A percentile compares a stretch with the other conserved stretches of the same genome.
These are phyloP conservation scores for Globisporangium yorkense DNA, from an alignment of 352 stramenopile genomes.

Conservation along the genomic window DNA sequence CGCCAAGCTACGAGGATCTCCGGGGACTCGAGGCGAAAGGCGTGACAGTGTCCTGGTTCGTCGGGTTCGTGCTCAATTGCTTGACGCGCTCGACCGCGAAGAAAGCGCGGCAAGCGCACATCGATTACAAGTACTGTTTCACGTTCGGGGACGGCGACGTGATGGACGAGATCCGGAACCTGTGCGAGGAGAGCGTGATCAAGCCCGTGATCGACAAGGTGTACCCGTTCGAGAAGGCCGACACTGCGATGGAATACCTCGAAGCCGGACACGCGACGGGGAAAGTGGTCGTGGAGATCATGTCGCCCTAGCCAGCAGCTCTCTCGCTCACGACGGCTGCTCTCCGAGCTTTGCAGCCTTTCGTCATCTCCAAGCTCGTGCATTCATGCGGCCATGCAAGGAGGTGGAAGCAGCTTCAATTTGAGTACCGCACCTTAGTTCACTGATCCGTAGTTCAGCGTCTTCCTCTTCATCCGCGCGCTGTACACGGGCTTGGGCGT, in stretches of 20 bases:
- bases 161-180: conserved; percentile 25
- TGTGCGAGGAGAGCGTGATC: conserved; percentile 25
- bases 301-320: conserved; percentile 1
- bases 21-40: conserved; percentile 15
- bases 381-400: not conserved
- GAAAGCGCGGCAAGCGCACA: conserved; percentile 25
- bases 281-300: conserved; percentile 41
- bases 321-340: not conserved
- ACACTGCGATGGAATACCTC: conserved; percentile 35
- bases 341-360: not conserved
- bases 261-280: conserved; percentile 33
- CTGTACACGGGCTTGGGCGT: conserved; percentile 64
- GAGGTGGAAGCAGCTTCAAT: not conserved
- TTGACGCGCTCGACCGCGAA: conserved; percentile 29
- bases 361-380: no score
- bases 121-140: conserved; percentile 41
- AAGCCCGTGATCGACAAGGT: conserved; percentile 37
- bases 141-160: conserved; percentile 17
- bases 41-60: conserved; percentile 22
- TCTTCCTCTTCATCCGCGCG: conserved; percentile 42
- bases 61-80: conserved; percentile 32
- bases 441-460: conserved; percentile 39
- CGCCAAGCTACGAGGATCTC: conserved; percentile 19
- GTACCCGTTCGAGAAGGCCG: conserved; percentile 39
- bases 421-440: conserved; percentile 3